phyloP scores from a whole-genome alignment of 371 early-diverging fungal species.

The Mucor indicus region DNA sequence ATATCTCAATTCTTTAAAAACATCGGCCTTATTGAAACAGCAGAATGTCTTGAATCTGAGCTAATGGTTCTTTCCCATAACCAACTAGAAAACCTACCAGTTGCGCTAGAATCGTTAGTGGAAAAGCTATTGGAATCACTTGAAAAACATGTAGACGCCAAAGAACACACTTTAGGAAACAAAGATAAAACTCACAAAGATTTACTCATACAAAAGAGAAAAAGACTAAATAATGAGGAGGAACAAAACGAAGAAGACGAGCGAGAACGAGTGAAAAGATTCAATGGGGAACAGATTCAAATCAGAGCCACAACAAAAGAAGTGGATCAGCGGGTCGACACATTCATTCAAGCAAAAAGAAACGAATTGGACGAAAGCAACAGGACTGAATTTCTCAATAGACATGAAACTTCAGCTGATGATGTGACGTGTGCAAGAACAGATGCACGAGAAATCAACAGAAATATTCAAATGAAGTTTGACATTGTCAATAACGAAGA shows the following conservation, averaged over 20 bases:
- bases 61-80: slow-evolving; percentile 31
- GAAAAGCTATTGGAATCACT: slow-evolving; percentile 31
- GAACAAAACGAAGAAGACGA: slow-evolving; percentile 22
- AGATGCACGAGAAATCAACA: slow-evolving; percentile 71
- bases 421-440: slow-evolving; percentile 64
- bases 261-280: slow-evolving; percentile 26
- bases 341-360: slow-evolving; percentile 61
- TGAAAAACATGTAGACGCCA: slow-evolving; percentile 33
- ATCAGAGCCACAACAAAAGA: slow-evolving; percentile 43
- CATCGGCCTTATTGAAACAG: slow-evolving; percentile 41
- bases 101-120: slow-evolving; percentile 31
- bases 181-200: slow-evolving; percentile 9
- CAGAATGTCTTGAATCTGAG: slow-evolving; percentile 39
- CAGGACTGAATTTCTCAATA: slow-evolving; percentile 60
- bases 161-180: slow-evolving; percentile 18
- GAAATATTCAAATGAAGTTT: slow-evolving; percentile 81
- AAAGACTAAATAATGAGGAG: slow-evolving; percentile 6
- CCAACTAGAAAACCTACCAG: slow-evolving; percentile 28
- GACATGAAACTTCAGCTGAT: slow-evolving; percentile 36
- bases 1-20: slow-evolving; percentile 28
- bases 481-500: slow-evolving; percentile 76
- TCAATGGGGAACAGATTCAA: slow-evolving; percentile 45
- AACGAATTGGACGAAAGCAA: slow-evolving; percentile 71
- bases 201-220: slow-evolving; percentile 21
- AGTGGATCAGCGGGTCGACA: slow-evolving; percentile 48